Evolutionary conservation across 805 yeast genomes (phyloP).

Genomic region (Diddensiella transvaalensis): DNA sequence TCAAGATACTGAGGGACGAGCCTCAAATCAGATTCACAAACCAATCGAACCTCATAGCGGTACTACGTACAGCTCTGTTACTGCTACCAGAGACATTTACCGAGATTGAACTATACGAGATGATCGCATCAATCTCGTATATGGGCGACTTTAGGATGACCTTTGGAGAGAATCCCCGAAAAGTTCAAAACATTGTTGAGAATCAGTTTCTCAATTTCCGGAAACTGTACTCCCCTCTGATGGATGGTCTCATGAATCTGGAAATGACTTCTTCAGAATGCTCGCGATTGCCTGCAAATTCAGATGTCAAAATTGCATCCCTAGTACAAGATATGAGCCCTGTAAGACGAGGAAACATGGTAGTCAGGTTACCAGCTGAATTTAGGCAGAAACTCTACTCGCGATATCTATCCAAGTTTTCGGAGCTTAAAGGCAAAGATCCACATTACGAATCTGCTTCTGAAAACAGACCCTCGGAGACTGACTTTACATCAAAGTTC

Average conservation of each 20-base stretch:
- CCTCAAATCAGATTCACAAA: conserved; percentile 61
- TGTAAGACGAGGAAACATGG: conserved; percentile 41
- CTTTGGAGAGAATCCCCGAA: conserved; percentile 88
- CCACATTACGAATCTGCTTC: not conserved
- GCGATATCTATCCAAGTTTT: conserved; percentile 19
- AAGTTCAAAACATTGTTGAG: conserved; percentile 77
- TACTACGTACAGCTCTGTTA: conserved; percentile 64
- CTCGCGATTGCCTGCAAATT: conserved; percentile 17
- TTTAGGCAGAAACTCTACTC: conserved; percentile 44
- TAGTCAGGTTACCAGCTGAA: conserved; percentile 45
- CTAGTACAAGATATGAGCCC: conserved; percentile 36
- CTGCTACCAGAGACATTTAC: conserved; percentile 49
- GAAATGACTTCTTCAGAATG: conserved; percentile 16
- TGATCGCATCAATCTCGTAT: conserved; percentile 77
- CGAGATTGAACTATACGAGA: conserved; percentile 66
- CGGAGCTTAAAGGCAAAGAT: conserved; percentile 1
- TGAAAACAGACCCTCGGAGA: not conserved
- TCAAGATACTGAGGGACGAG: conserved; percentile 65
- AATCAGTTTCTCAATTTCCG: conserved; percentile 71
- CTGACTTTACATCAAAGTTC: conserved; percentile 11
- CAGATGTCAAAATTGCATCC: conserved; percentile 30
- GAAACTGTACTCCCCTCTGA: conserved; percentile 66
- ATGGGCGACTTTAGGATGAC: conserved; percentile 85
- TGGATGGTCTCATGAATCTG: conserved; percentile 41
- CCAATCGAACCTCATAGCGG: conserved; percentile 73